phyloP scores from a whole-genome alignment of 2,329 filamentous ascomycete genomes.

The Neoscytalidium dimidiatum region DNA sequence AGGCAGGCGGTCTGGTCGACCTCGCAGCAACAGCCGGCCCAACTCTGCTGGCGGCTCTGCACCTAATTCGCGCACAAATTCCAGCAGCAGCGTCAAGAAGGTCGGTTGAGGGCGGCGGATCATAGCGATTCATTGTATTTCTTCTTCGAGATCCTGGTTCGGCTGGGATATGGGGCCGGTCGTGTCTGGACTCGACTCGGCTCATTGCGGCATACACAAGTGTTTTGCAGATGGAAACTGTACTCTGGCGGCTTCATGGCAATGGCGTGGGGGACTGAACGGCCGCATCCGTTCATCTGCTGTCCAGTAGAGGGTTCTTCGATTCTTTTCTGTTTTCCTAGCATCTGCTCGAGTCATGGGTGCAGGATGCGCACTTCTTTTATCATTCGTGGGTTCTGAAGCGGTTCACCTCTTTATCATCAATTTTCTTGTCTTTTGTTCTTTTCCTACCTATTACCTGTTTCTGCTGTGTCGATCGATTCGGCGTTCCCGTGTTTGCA shows the following conservation, averaged over 20 bases:
- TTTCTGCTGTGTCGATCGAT: neutral
- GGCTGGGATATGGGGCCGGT: neutral
- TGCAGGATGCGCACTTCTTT: constrained; percentile 9
- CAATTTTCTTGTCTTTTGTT: constrained; percentile 1
- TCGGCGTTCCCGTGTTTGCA: neutral
- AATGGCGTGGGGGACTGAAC: constrained; percentile 3
- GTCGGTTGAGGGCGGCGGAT: constrained; percentile 8
- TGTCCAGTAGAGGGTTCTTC: constrained; percentile 12
- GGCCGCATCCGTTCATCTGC: constrained; percentile 8
- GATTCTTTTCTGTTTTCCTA: constrained; percentile 9
- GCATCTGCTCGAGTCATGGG: constrained; percentile 12
- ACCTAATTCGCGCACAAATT: constrained; percentile 14
- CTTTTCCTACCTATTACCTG: neutral
- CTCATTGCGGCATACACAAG: constrained; percentile 12
- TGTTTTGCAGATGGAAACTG: constrained; percentile 3
- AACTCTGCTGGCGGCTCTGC: constrained; percentile 30
- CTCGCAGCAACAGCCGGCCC: constrained; percentile 43
- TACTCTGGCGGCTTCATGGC: constrained; percentile 15
- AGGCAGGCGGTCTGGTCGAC: constrained; percentile 36
- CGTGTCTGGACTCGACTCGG: constrained; percentile 12
- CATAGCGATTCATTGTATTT: constrained; percentile 14
- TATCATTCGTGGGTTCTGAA: constrained; percentile 11
- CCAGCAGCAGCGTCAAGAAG: constrained; percentile 19
- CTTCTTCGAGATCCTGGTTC: constrained; percentile 5
- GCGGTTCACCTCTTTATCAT: constrained; percentile 14